Evolutionary conservation across 2,329 filamentous ascomycete species (phyloP), one percentile per base, ranked within the genome.

Genomic region (Emericellopsis atlantica): DNA sequence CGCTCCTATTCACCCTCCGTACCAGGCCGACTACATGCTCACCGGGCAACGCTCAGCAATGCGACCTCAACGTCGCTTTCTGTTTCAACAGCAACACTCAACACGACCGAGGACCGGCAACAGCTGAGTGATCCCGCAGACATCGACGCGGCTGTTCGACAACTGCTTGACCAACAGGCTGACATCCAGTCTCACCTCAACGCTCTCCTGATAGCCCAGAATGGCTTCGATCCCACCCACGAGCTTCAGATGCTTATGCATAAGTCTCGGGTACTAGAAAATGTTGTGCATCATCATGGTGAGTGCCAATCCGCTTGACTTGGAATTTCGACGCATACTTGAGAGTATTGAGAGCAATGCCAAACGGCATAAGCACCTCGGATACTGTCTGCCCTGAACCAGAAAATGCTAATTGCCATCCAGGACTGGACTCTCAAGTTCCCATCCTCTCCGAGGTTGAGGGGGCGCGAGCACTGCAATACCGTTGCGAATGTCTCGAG

Each of bases 401-500:
- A 26, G n/a, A 12, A 29, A 23, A 34, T 36, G 24, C 35, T 39
- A 38, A 43, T 18, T 9, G 6, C 9, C 6, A 12, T 21, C 32
- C 46, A 58, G 54, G 53, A 45, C 49, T 54, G 41, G 33, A 48
- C 21, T 52, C 54, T 37, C 51, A 47, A 45, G 52, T 69, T 37
- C 65, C 67, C 21, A 57, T 64, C 46, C 55, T 74, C 41, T 76
- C 70, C 40, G 69, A 74, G 46, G 62, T 67, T 21, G 73, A 77
- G 54, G 74, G 77, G 53, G 73, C 73, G 22, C 64, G 73, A 42
- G 62, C 65, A 32, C 56, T 76, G 40, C 73, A 77, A 52, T 73
- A 76, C 49, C 68, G 67, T 47, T 76, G 72, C 56, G 73, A 77
- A 56, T 74, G 70, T 53, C 67, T 77, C 41, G 71, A 76, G 50